These are phyloP conservation scores for Colletotrichum sp. DNA, from an alignment of 2,329 filamentous ascomycete genomes.

Conservation along the genomic window DNA sequence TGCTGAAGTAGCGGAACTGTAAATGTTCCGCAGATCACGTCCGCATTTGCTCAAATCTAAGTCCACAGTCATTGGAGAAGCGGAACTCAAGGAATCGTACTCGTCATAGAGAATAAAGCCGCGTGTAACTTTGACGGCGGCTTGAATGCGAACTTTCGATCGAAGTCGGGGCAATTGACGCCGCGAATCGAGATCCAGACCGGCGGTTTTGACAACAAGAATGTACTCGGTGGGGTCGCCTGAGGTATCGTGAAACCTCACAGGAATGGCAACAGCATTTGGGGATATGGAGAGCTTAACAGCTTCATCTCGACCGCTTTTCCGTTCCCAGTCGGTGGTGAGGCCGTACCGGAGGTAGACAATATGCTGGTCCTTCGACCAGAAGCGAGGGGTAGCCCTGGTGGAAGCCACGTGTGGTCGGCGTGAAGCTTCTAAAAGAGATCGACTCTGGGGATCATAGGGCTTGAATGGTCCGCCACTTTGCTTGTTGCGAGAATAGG, in stretches of 20 bases:
- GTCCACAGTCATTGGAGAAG: not conserved
- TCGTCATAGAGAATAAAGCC: accelerated
- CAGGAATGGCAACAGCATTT: not conserved
- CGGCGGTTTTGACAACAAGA: not conserved
- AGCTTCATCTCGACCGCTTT: not conserved
- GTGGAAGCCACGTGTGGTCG: not conserved
- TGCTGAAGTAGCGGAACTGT: not conserved
- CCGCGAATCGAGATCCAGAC: not conserved
- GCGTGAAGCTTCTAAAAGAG: not conserved
- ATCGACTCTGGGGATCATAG: not conserved
- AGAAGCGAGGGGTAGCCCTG: not conserved
- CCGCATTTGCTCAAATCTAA: not conserved
- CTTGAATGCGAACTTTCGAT: not conserved
- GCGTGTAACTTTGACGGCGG: not conserved
- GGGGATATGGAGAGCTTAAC: not conserved
- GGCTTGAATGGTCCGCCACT: not conserved
- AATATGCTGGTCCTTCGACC: not conserved
- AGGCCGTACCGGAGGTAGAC: not conserved
- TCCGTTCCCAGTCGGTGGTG: not conserved
- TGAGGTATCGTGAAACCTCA: not conserved
- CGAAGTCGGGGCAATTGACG: not conserved
- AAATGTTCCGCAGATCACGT: accelerated
- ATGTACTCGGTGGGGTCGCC: not conserved
- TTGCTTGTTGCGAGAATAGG: not conserved
- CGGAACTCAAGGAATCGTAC: accelerated